A percentile compares a stretch with the other conserved stretches of the same genome.
Evolutionary conservation across 2,329 filamentous ascomycete species (phyloP).

Genomic region (Albifimbria verrucaria): DNA sequence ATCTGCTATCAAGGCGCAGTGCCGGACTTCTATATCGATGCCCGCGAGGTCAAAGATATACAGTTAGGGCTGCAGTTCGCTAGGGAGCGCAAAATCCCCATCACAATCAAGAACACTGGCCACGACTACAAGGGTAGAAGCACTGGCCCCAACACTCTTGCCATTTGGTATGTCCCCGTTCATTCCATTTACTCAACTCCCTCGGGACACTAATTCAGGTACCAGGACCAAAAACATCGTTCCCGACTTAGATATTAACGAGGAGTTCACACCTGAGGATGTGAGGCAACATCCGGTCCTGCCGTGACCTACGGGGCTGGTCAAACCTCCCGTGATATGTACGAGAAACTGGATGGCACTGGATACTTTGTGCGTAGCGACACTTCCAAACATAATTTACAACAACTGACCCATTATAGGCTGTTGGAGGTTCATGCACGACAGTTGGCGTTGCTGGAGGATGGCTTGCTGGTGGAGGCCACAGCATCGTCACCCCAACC

Average conservation of each 20-base stretch:
- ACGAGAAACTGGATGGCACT: neutral
- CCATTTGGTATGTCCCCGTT: slow-evolving; percentile 1
- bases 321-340: neutral
- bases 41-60: slow-evolving; percentile 2
- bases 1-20: neutral
- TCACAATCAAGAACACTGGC: slow-evolving; percentile 8
- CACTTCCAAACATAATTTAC: neutral
- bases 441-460: slow-evolving; percentile 23
- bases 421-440: slow-evolving; percentile 9
- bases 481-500: slow-evolving; percentile 41
- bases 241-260: slow-evolving; percentile 3
- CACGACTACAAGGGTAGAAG: slow-evolving; percentile 9
- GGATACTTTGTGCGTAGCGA: neutral
- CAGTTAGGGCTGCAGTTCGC: slow-evolving; percentile 5
- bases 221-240: slow-evolving; percentile 5
- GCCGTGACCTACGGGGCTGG: slow-evolving; percentile 7
- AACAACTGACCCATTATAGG: neutral
- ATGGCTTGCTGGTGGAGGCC: slow-evolving; percentile 40
- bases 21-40: neutral
- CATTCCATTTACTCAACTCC: neutral
- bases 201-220: neutral
- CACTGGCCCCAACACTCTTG: slow-evolving; percentile 4
- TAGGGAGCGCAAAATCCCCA: slow-evolving; percentile 4
- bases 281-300: slow-evolving; percentile 5
- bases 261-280: slow-evolving; percentile 2